A percentile compares a stretch with the other conserved stretches of the same genome.
phyloP scores from a whole-genome alignment of 164 flowering plant species.

The Dillenia suffruticosa region DNA sequence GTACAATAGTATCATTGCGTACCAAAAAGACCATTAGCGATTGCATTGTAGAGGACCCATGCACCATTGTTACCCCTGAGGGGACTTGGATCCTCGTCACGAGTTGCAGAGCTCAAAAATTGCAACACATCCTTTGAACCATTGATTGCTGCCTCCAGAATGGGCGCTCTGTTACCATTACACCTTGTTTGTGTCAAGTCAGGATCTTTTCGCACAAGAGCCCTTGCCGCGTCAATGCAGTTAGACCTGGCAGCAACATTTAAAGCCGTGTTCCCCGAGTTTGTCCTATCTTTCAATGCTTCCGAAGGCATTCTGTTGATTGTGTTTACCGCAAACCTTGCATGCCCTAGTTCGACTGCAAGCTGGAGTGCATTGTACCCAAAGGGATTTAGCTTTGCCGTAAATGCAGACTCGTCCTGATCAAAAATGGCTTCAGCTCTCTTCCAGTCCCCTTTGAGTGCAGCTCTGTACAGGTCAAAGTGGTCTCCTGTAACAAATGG shows the following conservation, averaged over 20 bases:
- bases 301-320: not conserved
- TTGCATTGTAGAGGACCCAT: not conserved
- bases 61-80: conserved; percentile 3
- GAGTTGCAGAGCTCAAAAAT: conserved; percentile 4
- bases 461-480: conserved; percentile 7
- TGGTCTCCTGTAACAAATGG: too few species aligned
- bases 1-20: not conserved
- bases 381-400: not conserved
- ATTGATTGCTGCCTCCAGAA: conserved; percentile 4
- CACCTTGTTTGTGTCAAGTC: not conserved
- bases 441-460: conserved; percentile 10
- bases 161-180: conserved; percentile 1
- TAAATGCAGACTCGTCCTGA: not conserved
- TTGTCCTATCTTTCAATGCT: not conserved
- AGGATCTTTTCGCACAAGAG: conserved; percentile 1
- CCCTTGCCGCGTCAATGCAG: conserved; percentile 5
- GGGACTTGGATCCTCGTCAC: conserved; percentile 1
- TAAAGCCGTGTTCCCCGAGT: conserved; percentile 13
- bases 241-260: conserved; percentile 6
- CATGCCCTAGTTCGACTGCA: conserved; percentile 12
- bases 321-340: conserved; percentile 1
- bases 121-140: conserved; percentile 9
- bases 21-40: conserved; percentile 10
- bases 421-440: not conserved
- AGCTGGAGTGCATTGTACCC: conserved; percentile 4